Conservation (phyloP, 2,329 filamentous ascomycete genomes). For the Diaporthe vaccinii region DNA sequence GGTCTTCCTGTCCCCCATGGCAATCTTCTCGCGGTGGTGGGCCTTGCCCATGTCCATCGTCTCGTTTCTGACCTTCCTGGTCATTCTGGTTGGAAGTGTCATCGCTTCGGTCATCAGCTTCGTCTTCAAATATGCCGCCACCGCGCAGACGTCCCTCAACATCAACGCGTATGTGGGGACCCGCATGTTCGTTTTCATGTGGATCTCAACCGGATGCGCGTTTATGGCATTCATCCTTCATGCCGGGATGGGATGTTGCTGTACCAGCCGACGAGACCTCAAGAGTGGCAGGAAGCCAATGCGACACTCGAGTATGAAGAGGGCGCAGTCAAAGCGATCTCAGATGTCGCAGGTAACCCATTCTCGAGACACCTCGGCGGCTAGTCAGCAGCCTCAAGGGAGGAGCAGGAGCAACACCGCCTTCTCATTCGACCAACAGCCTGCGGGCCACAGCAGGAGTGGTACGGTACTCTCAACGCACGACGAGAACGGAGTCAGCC, state of each 20-base stretch:
- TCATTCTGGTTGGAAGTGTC: slow-evolving; percentile 77
- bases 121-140: slow-evolving; percentile 84
- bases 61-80: slow-evolving; percentile 75
- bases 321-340: slow-evolving; percentile 38
- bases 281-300: slow-evolving; percentile 53
- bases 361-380: slow-evolving; percentile 16
- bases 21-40: slow-evolving; percentile 67
- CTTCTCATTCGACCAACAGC: slow-evolving; percentile 39
- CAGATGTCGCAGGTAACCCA: slow-evolving; percentile 34
- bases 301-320: slow-evolving; percentile 41
- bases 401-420: slow-evolving; percentile 38
- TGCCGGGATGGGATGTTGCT: slow-evolving; percentile 83
- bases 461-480: slow-evolving; percentile 47
- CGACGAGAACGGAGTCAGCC: slow-evolving; percentile 44
- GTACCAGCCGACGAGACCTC: slow-evolving; percentile 69
- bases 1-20: slow-evolving; percentile 74
- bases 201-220: slow-evolving; percentile 79
- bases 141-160: slow-evolving; percentile 79
- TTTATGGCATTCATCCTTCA: slow-evolving; percentile 81
- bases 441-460: slow-evolving; percentile 15
- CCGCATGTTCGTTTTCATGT: slow-evolving; percentile 90
- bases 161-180: slow-evolving; percentile 78
- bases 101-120: slow-evolving; percentile 88
- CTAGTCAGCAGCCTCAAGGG: slow-evolving; percentile 13
- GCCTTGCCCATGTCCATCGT: slow-evolving; percentile 78